These are phyloP conservation scores for Pythium phragmiticola DNA, from an alignment of 352 stramenopile genomes.

Conservation along the genomic window DNA sequence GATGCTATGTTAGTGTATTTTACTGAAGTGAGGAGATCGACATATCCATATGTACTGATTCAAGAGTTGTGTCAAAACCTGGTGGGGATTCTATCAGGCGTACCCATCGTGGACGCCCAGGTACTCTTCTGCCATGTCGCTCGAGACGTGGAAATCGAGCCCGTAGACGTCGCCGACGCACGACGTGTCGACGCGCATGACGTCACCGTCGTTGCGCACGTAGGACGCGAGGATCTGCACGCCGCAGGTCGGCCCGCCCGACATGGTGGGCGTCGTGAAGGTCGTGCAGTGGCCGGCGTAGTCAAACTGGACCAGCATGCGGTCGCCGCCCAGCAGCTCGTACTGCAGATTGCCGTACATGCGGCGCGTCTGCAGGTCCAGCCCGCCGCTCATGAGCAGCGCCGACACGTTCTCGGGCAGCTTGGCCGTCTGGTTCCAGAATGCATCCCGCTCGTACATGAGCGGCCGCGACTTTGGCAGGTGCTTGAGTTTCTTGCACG, in stretches of 20 bases:
- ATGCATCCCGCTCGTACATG: conserved; percentile 27
- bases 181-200: conserved; percentile 62
- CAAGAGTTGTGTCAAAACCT: not conserved
- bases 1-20: conserved; percentile 3
- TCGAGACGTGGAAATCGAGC: conserved; percentile 41
- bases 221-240: conserved; percentile 69
- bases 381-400: conserved; percentile 26
- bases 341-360: conserved; percentile 30
- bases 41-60: conserved; percentile 1
- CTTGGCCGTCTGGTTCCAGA: conserved; percentile 14
- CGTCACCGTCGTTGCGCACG: conserved; percentile 50
- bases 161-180: conserved; percentile 60
- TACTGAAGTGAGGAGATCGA: not conserved
- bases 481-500: conserved; percentile 32
- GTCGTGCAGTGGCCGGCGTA: conserved; percentile 43
- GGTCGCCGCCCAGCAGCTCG: conserved; percentile 19
- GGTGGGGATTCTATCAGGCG: not conserved
- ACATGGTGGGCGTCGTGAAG: conserved; percentile 61
- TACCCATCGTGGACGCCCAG: conserved; percentile 48
- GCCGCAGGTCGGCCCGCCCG: conserved; percentile 51
- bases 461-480: conserved; percentile 15
- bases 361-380: conserved; percentile 31
- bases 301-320: conserved; percentile 28
- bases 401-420: conserved; percentile 26
- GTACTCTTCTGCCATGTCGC: conserved; percentile 32